phyloP scores from a whole-genome alignment of 2,329 filamentous ascomycete species.

The Fusarium continuum region DNA sequence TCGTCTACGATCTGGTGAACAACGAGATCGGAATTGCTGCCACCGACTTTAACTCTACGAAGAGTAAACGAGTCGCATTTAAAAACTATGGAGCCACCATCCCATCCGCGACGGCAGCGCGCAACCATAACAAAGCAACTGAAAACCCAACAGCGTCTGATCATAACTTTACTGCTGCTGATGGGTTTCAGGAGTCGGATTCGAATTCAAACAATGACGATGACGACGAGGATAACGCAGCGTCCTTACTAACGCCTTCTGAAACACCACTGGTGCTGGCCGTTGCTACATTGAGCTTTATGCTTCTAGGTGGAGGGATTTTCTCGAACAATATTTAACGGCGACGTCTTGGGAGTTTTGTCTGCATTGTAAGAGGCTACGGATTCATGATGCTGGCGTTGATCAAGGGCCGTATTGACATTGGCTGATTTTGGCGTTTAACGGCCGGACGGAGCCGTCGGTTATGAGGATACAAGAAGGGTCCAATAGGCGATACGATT shows the following conservation, averaged over 20 bases:
- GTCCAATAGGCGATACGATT: conserved; percentile 23
- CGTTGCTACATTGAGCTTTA: conserved; percentile 33
- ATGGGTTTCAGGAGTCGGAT: conserved; percentile 44
- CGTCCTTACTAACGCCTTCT: conserved; percentile 19
- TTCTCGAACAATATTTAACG: conserved; percentile 25
- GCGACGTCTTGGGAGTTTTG: not conserved
- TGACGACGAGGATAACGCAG: conserved; percentile 25
- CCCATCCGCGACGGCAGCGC: conserved; percentile 58
- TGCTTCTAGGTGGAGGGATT: conserved; percentile 36
- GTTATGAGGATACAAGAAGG: conserved; percentile 30
- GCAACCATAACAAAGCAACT: conserved; percentile 50
- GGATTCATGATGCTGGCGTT: conserved; percentile 33
- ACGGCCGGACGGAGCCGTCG: conserved; percentile 19
- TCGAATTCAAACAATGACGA: conserved; percentile 1
- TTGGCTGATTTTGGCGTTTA: conserved; percentile 36
- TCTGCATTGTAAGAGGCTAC: conserved; percentile 4
- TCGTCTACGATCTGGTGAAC: conserved; percentile 68
- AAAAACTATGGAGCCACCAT: conserved; percentile 59
- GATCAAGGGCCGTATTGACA: conserved; percentile 23
- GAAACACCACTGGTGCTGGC: conserved; percentile 27
- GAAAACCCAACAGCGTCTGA: conserved; percentile 28
- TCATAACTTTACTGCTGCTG: conserved; percentile 42
- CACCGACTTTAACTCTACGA: conserved; percentile 64
- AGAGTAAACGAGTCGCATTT: conserved; percentile 61
- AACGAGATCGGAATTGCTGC: conserved; percentile 64